A percentile compares a stretch with the other conserved stretches of the same genome.
Evolutionary conservation across 106 monocot species (phyloP).

Genomic region (Chionographis japonica): DNA sequence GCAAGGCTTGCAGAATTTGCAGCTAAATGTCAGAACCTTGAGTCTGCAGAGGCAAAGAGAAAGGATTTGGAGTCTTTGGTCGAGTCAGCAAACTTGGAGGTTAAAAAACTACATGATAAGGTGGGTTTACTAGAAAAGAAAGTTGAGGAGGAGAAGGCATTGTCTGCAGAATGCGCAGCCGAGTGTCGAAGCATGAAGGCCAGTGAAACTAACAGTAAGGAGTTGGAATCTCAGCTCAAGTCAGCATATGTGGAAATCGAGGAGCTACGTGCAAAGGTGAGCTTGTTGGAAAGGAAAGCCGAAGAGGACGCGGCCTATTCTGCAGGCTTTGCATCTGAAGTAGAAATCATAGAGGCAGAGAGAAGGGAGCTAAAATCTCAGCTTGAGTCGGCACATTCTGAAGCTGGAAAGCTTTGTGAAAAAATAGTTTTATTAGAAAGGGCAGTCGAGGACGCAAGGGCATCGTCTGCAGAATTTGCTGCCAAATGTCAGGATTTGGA

Average conservation of each 20-base stretch:
- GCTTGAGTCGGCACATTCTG: neutral
- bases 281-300: neutral
- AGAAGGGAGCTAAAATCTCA: slow-evolving; percentile 2
- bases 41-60: slow-evolving; percentile 6
- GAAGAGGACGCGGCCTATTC: neutral
- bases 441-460: neutral
- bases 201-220: neutral
- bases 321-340: slow-evolving; percentile 7
- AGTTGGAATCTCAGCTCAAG: slow-evolving; percentile 8
- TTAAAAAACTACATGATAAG: slow-evolving; percentile 7
- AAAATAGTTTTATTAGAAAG: slow-evolving; percentile 3
- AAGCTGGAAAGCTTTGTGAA: neutral
- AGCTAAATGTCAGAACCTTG: slow-evolving; percentile 6
- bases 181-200: slow-evolving; percentile 6
- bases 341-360: slow-evolving; percentile 2
- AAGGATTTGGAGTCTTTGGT: slow-evolving; percentile 23
- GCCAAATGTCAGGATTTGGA: neutral
- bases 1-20: slow-evolving; percentile 8
- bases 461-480: neutral
- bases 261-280: slow-evolving; percentile 4
- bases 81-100: slow-evolving; percentile 4
- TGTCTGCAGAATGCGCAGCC: neutral
- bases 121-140: slow-evolving; percentile 5
- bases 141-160: slow-evolving; percentile 2
- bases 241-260: slow-evolving; percentile 2